Conservation (phyloP, 192 early-diverging fungal genomes). For the Podochytrium sp. region DNA sequence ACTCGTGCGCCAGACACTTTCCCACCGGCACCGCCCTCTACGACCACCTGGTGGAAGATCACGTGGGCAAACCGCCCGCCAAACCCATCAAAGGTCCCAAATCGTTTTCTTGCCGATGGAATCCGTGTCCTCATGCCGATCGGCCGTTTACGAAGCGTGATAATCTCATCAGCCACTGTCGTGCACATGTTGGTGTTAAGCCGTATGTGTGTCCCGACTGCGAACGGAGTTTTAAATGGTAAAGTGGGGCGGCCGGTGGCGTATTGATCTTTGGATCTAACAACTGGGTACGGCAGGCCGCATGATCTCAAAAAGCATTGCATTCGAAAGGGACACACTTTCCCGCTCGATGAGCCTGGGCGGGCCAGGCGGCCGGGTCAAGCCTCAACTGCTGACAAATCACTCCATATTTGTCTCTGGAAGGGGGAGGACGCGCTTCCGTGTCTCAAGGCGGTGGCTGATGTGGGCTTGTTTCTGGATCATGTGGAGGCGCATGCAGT, state of each 20-base stretch:
- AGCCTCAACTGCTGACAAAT: no score
- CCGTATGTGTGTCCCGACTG: conserved; percentile 69
- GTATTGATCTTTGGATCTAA: not conserved
- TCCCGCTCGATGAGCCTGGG: not conserved
- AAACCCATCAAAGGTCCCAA: not conserved
- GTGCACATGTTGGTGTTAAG: conserved; percentile 84
- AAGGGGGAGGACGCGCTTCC: no score
- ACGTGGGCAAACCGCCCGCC: not conserved
- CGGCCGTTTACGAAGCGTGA: not conserved
- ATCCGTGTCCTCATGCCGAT: not conserved
- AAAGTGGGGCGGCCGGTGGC: not conserved
- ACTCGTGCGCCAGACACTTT: not conserved
- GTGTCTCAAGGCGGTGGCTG: no score
- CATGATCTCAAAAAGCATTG: conserved; percentile 29
- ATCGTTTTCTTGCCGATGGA: not conserved
- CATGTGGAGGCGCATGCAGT: no score
- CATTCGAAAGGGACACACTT: conserved; percentile 1
- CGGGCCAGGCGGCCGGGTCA: no score
- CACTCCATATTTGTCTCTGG: no score
- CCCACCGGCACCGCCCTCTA: not conserved
- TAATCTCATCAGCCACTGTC: not conserved
- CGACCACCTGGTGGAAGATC: not conserved
- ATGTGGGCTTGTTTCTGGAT: no score
- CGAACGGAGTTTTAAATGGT: conserved; percentile 18
- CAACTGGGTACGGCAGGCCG: no score